A percentile compares a stretch with the other conserved stretches of the same genome.
phyloP scores from a whole-genome alignment of 192 early-diverging fungal genomes.

The Linnemannia schmuckeri region DNA sequence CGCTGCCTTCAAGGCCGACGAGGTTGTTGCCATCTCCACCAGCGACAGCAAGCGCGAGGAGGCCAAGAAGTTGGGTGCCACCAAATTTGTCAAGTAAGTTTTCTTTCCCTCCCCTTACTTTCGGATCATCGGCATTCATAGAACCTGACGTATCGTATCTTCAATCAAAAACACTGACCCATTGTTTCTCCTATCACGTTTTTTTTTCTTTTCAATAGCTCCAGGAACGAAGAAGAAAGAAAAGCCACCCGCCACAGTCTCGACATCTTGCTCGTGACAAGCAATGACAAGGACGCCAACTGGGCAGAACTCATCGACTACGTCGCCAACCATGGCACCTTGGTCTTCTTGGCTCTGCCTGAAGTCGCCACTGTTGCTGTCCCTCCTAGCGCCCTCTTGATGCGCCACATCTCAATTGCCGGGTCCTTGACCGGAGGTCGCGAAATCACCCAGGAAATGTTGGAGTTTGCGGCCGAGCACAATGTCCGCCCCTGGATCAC shows the following conservation, averaged over 20 bases:
- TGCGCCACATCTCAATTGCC: slow-evolving; percentile 62
- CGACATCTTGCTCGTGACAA: slow-evolving; percentile 55
- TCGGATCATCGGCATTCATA: background rate
- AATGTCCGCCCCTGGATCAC: slow-evolving; percentile 75
- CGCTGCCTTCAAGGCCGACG: slow-evolving; percentile 62
- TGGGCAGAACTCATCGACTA: slow-evolving; percentile 63
- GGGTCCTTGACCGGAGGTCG: slow-evolving; percentile 78
- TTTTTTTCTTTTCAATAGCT: slow-evolving; percentile 5
- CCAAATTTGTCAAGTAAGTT: slow-evolving; percentile 59
- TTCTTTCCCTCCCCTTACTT: background rate
- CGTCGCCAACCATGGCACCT: slow-evolving; percentile 70
- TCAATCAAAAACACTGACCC: background rate
- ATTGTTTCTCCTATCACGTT: no score
- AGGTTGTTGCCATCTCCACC: slow-evolving; percentile 72
- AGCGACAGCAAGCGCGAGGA: slow-evolving; percentile 67
- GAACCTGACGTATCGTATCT: background rate
- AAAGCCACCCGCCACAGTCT: slow-evolving; percentile 31
- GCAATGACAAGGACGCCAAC: slow-evolving; percentile 52
- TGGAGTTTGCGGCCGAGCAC: slow-evolving; percentile 74
- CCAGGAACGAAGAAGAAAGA: slow-evolving; percentile 40
- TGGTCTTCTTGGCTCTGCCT: slow-evolving; percentile 77
- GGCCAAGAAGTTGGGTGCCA: slow-evolving; percentile 70
- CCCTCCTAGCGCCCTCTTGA: slow-evolving; percentile 56
- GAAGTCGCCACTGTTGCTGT: slow-evolving; percentile 55
- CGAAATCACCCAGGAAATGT: slow-evolving; percentile 71